phyloP scores from a whole-genome alignment of 208 protist genomes.

The Naegleria fowleri region DNA sequence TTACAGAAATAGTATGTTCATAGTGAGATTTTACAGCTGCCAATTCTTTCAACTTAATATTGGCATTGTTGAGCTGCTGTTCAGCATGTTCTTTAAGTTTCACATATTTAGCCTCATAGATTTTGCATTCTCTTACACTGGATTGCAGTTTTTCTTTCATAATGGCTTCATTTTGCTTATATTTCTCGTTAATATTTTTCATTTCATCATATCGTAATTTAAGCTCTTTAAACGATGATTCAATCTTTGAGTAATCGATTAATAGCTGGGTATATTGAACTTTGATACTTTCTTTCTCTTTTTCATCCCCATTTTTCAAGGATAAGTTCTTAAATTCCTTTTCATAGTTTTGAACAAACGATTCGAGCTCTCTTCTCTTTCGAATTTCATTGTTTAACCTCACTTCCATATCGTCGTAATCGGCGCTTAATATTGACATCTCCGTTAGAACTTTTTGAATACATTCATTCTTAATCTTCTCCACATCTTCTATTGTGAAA shows the following conservation, averaged over 20 bases:
- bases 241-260: not conserved
- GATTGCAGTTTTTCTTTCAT: not conserved
- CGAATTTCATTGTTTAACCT: not conserved
- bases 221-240: not conserved
- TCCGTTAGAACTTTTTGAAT: not conserved
- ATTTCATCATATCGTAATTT: not conserved
- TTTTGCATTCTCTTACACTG: not conserved
- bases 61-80: not conserved
- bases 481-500: not conserved
- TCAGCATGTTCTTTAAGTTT: not conserved
- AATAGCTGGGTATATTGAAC: not conserved
- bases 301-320: not conserved
- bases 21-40: not conserved
- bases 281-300: not conserved
- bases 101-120: not conserved
- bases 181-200: not conserved
- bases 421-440: not conserved
- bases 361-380: not conserved
- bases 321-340: not conserved
- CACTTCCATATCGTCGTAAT: not conserved
- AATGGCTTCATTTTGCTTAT: not conserved
- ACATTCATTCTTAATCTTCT: not conserved
- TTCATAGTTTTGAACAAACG: constrained; percentile 6
- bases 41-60: not conserved
- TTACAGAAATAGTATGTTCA: not conserved